Conservation (phyloP, 2,329 filamentous ascomycete genomes). For the Pseudofabraea citricarpa region DNA sequence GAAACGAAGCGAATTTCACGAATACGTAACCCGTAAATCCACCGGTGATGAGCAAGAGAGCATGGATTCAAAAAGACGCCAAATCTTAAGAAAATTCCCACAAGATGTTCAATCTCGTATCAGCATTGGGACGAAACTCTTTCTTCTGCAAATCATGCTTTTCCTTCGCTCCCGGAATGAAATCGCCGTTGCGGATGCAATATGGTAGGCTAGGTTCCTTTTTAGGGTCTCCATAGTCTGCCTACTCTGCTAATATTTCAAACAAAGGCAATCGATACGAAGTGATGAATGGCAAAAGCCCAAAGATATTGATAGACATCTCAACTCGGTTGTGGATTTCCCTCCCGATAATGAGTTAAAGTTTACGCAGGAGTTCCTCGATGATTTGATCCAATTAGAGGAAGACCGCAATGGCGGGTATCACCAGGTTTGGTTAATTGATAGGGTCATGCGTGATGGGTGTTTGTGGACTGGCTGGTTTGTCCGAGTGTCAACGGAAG, state of each 20-base stretch:
- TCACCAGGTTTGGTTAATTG: neutral
- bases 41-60: too few relatives aligned
- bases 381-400: too few relatives aligned
- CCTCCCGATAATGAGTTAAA: neutral
- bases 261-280: neutral
- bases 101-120: too few relatives aligned
- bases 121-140: too few relatives aligned
- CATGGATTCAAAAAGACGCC: too few relatives aligned
- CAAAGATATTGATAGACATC: neutral
- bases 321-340: slow-evolving; percentile 1
- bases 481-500: neutral
- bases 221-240: neutral
- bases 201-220: too few relatives aligned
- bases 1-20: too few relatives aligned
- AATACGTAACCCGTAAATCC: too few relatives aligned
- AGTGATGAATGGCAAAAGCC: neutral
- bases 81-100: too few relatives aligned
- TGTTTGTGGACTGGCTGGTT: neutral
- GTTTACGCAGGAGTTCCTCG: neutral
- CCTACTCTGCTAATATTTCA: neutral
- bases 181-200: too few relatives aligned
- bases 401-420: neutral
- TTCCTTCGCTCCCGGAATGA: too few relatives aligned
- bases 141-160: too few relatives aligned
- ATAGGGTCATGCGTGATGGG: neutral